These are phyloP conservation scores for Dioscorea zingiberensis DNA, from an alignment of 106 monocot species.

Conservation along the genomic window DNA sequence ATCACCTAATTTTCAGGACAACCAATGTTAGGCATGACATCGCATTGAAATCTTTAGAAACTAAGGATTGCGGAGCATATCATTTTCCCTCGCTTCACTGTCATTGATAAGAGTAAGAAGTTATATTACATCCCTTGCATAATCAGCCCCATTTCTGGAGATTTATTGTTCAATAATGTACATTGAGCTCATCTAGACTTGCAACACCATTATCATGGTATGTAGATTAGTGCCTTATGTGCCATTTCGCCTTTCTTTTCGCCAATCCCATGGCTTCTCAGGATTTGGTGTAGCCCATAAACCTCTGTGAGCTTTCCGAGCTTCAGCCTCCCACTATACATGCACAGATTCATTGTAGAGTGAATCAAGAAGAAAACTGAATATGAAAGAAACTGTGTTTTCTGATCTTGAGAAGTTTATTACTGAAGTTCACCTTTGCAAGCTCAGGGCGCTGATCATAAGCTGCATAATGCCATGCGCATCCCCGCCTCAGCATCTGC, in stretches of 20 bases:
- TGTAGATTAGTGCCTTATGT: constrained; percentile 4
- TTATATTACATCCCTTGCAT: too few species aligned
- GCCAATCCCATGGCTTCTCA: constrained; percentile 96
- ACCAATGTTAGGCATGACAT: too few species aligned
- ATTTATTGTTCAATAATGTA: background rate
- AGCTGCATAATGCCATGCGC: constrained; percentile 82
- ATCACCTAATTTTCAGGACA: too few species aligned
- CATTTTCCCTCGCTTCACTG: too few species aligned
- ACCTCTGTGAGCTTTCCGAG: constrained; percentile 45
- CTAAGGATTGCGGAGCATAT: too few species aligned
- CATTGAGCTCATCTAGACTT: background rate
- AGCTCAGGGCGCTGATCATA: constrained; percentile 79
- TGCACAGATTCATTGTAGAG: background rate
- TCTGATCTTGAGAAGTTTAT: background rate
- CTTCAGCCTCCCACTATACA: constrained; percentile 83
- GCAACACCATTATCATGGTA: background rate
- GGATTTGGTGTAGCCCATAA: constrained; percentile 77
- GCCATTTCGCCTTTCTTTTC: constrained; percentile 54
- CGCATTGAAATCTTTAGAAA: too few species aligned
- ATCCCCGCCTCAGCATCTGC: constrained; percentile 70
- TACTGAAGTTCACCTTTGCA: constrained; percentile 48
- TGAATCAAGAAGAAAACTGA: background rate
- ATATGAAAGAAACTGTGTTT: background rate
- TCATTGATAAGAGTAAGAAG: too few species aligned
- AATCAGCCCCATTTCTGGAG: too few species aligned